phyloP scores from a whole-genome alignment of 2,329 filamentous ascomycete genomes.

The Basipetospora chlamydospora region DNA sequence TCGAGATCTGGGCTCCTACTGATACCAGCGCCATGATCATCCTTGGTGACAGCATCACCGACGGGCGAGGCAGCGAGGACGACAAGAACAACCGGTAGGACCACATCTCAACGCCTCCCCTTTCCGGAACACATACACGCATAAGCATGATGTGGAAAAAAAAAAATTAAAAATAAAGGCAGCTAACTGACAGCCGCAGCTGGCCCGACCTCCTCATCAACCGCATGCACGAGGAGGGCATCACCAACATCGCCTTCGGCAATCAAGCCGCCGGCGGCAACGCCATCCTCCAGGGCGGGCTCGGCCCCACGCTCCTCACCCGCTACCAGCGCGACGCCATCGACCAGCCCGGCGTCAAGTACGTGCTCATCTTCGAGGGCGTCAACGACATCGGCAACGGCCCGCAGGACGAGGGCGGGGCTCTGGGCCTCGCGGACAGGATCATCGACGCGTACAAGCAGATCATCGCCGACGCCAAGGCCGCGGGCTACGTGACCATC shows the following conservation, averaged over 20 bases:
- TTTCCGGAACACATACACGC: too few species aligned
- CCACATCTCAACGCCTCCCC: too few species aligned
- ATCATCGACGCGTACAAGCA: conserved; percentile 44
- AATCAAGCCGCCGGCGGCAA: conserved; percentile 61
- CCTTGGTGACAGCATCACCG: conserved; percentile 53
- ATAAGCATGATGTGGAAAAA: neutral
- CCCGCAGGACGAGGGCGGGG: conserved; percentile 26
- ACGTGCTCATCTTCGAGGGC: conserved; percentile 52
- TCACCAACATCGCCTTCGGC: conserved; percentile 36
- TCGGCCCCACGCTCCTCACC: conserved; percentile 45
- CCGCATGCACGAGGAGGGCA: conserved; percentile 31
- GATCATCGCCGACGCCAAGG: conserved; percentile 39
- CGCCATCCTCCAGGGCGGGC: conserved; percentile 43
- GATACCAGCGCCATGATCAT: conserved; percentile 32
- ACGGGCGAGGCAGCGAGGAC: conserved; percentile 47
- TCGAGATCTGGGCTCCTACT: conserved; percentile 39
- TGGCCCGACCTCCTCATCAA: conserved; percentile 44
- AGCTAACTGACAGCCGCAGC: conserved; percentile 11
- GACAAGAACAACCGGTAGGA: conserved; percentile 41
- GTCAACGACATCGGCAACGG: conserved; percentile 53
- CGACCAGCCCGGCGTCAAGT: conserved; percentile 38
- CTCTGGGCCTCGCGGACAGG: conserved; percentile 30
- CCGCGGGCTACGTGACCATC: conserved; percentile 39
- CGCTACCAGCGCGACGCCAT: conserved; percentile 53
- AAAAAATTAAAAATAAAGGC: neutral